Base-by-base conservation (phyloP, 345 rosid genomes). In the Rhodamnia rubescens region DNA sequence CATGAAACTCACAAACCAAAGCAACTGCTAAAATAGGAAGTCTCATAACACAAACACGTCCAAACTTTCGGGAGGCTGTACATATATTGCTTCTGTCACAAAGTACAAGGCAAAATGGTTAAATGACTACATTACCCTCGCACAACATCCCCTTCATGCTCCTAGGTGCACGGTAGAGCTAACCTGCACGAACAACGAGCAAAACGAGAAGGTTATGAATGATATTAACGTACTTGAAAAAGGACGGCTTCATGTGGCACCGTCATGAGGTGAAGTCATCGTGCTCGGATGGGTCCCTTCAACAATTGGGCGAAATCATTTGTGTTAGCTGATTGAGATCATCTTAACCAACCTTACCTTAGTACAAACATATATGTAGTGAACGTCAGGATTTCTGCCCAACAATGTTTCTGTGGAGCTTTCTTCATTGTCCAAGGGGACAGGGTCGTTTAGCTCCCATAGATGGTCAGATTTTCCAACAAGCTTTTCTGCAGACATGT, bases 311-410 rank as follows among this genome's bases (percentile, higher is more conserved):
- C n/a, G 18, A 55, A 32, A 16, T 12, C 51, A 13, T 26, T 80
- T 26, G 44, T 21, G 82, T 24, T 42, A 82, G 44, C 24, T 18
- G 21, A 24, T 40, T 57, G 82, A 42, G 74, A 54, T 84, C 74
- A 52, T 85, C 84, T 87, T 54, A 53, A 85, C 89, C 24, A 10
- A 87, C 87, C 89, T 85, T 87, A 44, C 87, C 89, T 85, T 87
- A 44, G 83, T 82, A 74, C 87, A 87, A 36, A 85, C 83, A 87
- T 87, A 87, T 50, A 96, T 93, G 88, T 91, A 95, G 87, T 96
- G 99, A 83, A 95, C 93, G 29, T 95, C 96, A 47, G 96, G 93
- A 87, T 88, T 92, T 83, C 89, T 93, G 83, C 98, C 97, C 59
- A 95, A 90, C 26, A 84, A 88, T 81, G 92, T 90, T 89, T 95